Evolutionary conservation across 2,329 filamentous ascomycete genomes (phyloP).

Genomic region (Penicillium frequentans): DNA sequence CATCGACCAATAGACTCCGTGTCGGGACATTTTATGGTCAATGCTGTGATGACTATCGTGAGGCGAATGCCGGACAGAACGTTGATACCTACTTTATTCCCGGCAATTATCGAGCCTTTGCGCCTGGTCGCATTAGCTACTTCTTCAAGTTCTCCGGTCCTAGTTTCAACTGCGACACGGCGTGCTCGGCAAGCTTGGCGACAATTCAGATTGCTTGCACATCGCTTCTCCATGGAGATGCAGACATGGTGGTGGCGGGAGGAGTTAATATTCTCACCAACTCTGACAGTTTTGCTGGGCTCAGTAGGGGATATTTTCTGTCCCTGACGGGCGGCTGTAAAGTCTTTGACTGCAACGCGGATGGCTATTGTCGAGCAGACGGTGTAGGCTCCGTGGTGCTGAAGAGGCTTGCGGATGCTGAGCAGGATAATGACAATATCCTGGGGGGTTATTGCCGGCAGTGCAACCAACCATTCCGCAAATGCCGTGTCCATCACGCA

Average conservation of each 20-base stretch:
- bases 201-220: background rate
- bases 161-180: background rate
- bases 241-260: background rate
- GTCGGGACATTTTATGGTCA: background rate
- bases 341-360: background rate
- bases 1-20: background rate
- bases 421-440: background rate
- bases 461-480: background rate
- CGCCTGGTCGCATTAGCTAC: background rate
- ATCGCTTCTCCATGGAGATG: background rate
- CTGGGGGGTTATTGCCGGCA: background rate
- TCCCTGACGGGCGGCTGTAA: background rate
- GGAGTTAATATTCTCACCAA: background rate
- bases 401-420: background rate
- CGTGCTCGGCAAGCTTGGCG: background rate
- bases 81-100: background rate
- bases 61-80: background rate
- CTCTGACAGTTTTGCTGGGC: background rate
- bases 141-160: background rate
- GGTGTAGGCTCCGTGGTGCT: background rate
- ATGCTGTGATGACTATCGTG: background rate
- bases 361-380: background rate
- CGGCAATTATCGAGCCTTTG: background rate
- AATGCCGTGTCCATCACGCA: background rate
- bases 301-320: background rate